Evolutionary conservation across 169 alveolate species (phyloP), one percentile per base, ranked within the genome.

Genomic region (Pseudocohnilembus persalinus): DNA sequence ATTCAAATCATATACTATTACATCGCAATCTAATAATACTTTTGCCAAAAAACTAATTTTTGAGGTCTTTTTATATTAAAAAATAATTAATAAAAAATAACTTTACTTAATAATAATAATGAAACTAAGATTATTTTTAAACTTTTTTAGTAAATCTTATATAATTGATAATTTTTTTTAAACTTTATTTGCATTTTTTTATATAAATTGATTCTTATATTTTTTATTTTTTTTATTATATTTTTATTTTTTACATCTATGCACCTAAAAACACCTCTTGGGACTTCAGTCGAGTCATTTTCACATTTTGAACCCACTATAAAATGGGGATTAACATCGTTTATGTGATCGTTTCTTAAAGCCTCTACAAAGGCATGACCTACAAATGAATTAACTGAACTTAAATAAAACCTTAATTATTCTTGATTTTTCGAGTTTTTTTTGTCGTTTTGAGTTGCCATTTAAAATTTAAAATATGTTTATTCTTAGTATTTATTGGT

Each of bases 1-100:
- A 82, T 91, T 91, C 65, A 96, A 81, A 85, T 96, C 97, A 88
- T 88, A 95, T 26, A 95, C 85, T 26, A 93, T 83, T 29, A 93
- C 94, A 88, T 91, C 96, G 65, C 93, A 83, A 16, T 88, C 95
- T 49, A 93, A 81, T 11, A 93, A 68, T 31, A 75, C 86, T 77
- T 90, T 85, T 63, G 84, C n/a, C 31, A 86, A 77, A 34, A 80
- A 86, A 28, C 64, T 49, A 35, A 86, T 26, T 75, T 86, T 86
- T 0, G 68, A 49, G 68, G 87, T 65, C 90, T 86, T 35, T 29
- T 49, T 77, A 28, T 35, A 32, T 77, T 31, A 32, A 26, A 49
- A n/a, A 15, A 49, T 34, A n/a, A n/a, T n/a, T n/a, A n/a, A n/a
- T n/a, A n/a, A n/a, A n/a, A n/a, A n/a, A n/a, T n/a, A n/a, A n/a